Evolutionary conservation across 345 rosid species (phyloP), one percentile per base, ranked within the genome.

Genomic region (Brassica cretica): DNA sequence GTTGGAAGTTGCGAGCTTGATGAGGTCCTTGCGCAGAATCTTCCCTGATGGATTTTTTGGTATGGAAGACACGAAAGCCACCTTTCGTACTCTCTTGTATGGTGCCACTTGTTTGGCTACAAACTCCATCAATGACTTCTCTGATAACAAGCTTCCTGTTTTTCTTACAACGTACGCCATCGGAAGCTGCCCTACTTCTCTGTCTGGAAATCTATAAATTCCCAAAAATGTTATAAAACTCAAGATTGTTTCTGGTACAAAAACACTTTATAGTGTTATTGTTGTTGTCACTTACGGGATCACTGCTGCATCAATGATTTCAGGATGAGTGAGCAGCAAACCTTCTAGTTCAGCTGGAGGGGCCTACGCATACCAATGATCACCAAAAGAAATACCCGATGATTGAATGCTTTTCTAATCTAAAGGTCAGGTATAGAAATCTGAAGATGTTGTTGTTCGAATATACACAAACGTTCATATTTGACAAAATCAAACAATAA

Each of bases 21-120:
- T 93, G 65, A 94, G 89, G 76, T 94, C 98, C 84, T 91, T 94
- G 69, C 98, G 86, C 12, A 93, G 88, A 73, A 94, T 91, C 88
- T 94, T 94, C 64, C 98, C 98, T 0, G 98, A 94, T 3, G 93
- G 89, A 78, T 93, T 94, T 85, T 91, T 94, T 11, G 97, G 98
- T 53, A 94, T 80, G 25, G 93, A 86, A 51, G 80, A 75, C 6
- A 64, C 55, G 8, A 80, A 80, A 69, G 82, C 82, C 53, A 80
- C 72, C 72, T 84, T 87, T 32, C 98, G 82, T 3, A 94, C 76
- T 73, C 87, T 88, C 86, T 94, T 94, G 78, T 92, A 94, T 0
- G 98, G 95, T 0, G 97, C 97, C 37, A 90, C 97, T 91, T 88
- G 93, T 79, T 68, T 83, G 0, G 87, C 86, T 2, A 92, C 81